Evolutionary conservation across 768 basidiomycete genomes (phyloP).

Genomic region (Rhodocollybia butyracea): DNA sequence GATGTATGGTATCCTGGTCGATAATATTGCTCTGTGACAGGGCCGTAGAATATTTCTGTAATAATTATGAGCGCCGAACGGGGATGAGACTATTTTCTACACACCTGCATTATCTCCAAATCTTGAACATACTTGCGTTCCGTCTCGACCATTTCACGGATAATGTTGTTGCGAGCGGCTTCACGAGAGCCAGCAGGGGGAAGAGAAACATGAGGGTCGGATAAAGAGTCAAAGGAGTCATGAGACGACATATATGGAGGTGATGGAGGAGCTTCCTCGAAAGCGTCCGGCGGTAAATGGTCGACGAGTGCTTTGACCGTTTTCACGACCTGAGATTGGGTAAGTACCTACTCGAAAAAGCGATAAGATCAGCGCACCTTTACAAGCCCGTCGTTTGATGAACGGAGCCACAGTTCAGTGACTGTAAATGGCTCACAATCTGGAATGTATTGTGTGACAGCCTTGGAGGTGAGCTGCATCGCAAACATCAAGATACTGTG

Average conservation of each 20-base stretch:
- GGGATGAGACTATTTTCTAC: constrained; percentile 21
- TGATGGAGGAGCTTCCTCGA: constrained; percentile 60
- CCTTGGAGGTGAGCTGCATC: constrained; percentile 76
- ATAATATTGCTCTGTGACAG: constrained; percentile 81
- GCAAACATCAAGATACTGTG: constrained; percentile 88
- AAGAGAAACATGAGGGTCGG: constrained; percentile 35
- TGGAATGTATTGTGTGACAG: constrained; percentile 55
- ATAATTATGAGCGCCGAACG: constrained; percentile 14
- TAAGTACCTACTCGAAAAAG: background rate
- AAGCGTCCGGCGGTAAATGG: constrained; percentile 65
- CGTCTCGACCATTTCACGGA: constrained; percentile 89
- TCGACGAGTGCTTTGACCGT: constrained; percentile 85
- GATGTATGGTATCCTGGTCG: constrained; percentile 92
- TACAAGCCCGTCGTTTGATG: constrained; percentile 91
- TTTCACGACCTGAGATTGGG: constrained; percentile 66
- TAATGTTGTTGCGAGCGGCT: constrained; percentile 68
- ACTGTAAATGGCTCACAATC: constrained; percentile 85
- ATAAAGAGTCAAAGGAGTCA: constrained; percentile 58
- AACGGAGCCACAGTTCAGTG: constrained; percentile 85
- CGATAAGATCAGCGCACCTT: constrained; percentile 56
- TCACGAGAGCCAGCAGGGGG: constrained; percentile 57
- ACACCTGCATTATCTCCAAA: constrained; percentile 92
- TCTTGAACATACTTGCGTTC: constrained; percentile 97
- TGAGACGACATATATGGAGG: constrained; percentile 52
- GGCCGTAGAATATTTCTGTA: constrained; percentile 84